Percentiles rank a stretch among this genome's conserved stretches.
Conservation (phyloP, 768 basidiomycete species). For the Auriscalpium orientale region DNA sequence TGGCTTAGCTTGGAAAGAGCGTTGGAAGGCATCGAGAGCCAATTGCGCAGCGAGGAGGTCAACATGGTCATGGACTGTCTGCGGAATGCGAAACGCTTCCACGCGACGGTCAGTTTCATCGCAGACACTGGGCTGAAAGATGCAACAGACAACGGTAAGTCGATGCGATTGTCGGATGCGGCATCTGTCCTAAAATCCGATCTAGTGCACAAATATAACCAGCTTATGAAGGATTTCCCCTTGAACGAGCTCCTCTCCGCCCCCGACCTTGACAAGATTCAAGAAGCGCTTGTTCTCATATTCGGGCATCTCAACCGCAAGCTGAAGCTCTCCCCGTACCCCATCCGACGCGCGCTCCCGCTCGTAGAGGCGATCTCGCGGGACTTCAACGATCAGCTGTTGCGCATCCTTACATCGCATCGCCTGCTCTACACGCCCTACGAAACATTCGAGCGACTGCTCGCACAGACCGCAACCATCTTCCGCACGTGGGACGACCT, state of each 20-base stretch:
- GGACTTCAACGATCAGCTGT: slow-evolving; percentile 93
- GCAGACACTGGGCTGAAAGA: slow-evolving; percentile 96
- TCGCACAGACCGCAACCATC: slow-evolving; percentile 60
- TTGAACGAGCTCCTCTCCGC: slow-evolving; percentile 94
- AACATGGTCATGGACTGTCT: slow-evolving; percentile 90
- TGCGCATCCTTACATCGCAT: slow-evolving; percentile 85
- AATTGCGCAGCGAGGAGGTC: slow-evolving; percentile 88
- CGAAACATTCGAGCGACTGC: slow-evolving; percentile 84
- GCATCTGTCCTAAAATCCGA: background rate
- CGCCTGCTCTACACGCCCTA: slow-evolving; percentile 92
- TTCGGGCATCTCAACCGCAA: slow-evolving; percentile 95
- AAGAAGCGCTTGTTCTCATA: slow-evolving; percentile 80
- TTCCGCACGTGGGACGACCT: slow-evolving; percentile 58
- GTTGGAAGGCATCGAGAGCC: slow-evolving; percentile 86
- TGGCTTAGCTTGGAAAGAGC: slow-evolving; percentile 95
- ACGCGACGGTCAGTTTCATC: slow-evolving; percentile 95
- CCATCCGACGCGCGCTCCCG: slow-evolving; percentile 90
- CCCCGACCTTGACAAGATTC: slow-evolving; percentile 92
- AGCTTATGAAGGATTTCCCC: slow-evolving; percentile 98
- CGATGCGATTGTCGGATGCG: background rate
- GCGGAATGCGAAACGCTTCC: slow-evolving; percentile 93
- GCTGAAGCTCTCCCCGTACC: slow-evolving; percentile 92
- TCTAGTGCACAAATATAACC: slow-evolving; percentile 94
- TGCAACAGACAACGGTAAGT: slow-evolving; percentile 78
- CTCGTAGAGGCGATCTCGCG: slow-evolving; percentile 97